phyloP scores from a whole-genome alignment of 192 early-diverging fungal species.

The Coemansia erecta region DNA sequence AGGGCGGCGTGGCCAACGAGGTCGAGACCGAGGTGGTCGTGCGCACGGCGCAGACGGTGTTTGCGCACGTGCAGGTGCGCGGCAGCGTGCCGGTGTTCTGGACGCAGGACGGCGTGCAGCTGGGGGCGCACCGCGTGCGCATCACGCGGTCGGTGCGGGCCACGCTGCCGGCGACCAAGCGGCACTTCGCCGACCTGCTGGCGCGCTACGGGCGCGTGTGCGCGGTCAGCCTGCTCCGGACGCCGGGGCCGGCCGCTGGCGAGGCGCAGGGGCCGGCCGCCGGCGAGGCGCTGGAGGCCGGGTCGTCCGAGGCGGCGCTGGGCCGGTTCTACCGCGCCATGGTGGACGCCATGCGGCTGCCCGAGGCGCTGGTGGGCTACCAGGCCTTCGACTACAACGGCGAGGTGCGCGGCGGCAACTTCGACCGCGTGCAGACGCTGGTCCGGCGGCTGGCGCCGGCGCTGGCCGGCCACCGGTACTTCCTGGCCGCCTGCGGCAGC shows the following conservation, averaged over 20 bases:
- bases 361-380: slow-evolving; percentile 56
- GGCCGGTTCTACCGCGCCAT: slow-evolving; percentile 64
- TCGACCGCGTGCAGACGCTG: slow-evolving; percentile 67
- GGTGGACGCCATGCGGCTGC: slow-evolving; percentile 48
- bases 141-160: slow-evolving; percentile 79
- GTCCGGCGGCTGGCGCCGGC: slow-evolving; percentile 53
- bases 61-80: slow-evolving; percentile 81
- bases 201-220: slow-evolving; percentile 72
- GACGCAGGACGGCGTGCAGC: slow-evolving; percentile 90
- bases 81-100: slow-evolving; percentile 94
- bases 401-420: slow-evolving; percentile 72
- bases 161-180: slow-evolving; percentile 75
- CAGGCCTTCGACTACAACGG: slow-evolving; percentile 83
- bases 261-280: slow-evolving; percentile 11
- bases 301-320: slow-evolving; percentile 62
- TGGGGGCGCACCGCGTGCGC: slow-evolving; percentile 79
- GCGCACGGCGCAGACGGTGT: slow-evolving; percentile 54
- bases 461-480: slow-evolving; percentile 67
- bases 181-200: slow-evolving; percentile 73
- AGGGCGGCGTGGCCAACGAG: slow-evolving; percentile 97
- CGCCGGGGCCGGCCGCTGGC: slow-evolving; percentile 21
- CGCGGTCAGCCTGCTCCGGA: slow-evolving; percentile 74
- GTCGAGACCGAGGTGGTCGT: slow-evolving; percentile 94
- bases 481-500: slow-evolving; percentile 61
- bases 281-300: slow-evolving; percentile 14